phyloP scores from a whole-genome alignment of 129 eudicot genomes.

The Gnaphalium uliginosum region DNA sequence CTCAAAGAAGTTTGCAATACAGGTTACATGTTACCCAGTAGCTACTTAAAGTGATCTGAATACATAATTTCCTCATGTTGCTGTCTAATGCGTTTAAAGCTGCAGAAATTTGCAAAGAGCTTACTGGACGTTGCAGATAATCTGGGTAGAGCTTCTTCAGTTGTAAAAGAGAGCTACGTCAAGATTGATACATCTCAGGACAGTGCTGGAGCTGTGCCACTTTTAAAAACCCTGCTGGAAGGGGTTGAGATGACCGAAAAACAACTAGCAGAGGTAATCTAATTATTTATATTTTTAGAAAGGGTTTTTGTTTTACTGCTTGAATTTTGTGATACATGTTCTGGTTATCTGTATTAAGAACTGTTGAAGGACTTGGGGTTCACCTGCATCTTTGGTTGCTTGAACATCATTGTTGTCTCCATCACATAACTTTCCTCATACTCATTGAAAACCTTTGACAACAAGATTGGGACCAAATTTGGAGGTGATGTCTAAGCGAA shows the following conservation, averaged over 20 bases:
- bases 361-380: not conserved
- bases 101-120: conserved; percentile 78
- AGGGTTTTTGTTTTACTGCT: not conserved
- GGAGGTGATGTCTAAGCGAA: not conserved
- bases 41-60: not conserved
- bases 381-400: not conserved
- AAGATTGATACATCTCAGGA: conserved; percentile 71
- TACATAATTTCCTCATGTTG: not conserved
- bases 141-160: conserved; percentile 73
- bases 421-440: not conserved
- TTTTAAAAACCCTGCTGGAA: conserved; percentile 71
- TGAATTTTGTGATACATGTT: not conserved
- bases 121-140: conserved; percentile 85
- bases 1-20: conserved; percentile 77
- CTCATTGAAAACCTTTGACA: not conserved
- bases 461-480: not conserved
- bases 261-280: conserved; percentile 65
- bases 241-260: conserved; percentile 98
- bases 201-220: conserved; percentile 67
- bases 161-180: conserved; percentile 63
- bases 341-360: not conserved
- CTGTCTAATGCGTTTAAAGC: conserved; percentile 1
- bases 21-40: conserved; percentile 39
- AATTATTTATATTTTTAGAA: not conserved
- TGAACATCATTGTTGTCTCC: not conserved